Percentiles rank a stretch among this genome's conserved stretches.
phyloP scores from a whole-genome alignment of 192 early-diverging fungal species.

The Rhizophlyctis rosea region DNA sequence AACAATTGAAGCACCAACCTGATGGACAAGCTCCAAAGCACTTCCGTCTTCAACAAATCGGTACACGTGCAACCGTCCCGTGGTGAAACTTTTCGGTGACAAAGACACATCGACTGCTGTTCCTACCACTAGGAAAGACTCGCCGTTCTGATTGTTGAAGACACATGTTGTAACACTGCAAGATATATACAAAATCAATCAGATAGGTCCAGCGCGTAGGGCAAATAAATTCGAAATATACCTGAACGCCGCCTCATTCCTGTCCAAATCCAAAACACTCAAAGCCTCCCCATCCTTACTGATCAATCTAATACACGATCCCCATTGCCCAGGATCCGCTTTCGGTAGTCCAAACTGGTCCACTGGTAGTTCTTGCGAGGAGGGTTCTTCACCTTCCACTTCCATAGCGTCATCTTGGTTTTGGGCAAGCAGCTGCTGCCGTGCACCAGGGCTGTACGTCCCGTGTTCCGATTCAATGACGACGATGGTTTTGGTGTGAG shows the following conservation, averaged over 20 bases:
- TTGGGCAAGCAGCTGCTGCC: slow-evolving; percentile 36
- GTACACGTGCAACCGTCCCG: slow-evolving; percentile 74
- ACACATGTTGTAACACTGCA: slow-evolving; percentile 26
- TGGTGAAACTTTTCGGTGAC: slow-evolving; percentile 63
- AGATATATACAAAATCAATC: neutral
- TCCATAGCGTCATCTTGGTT: slow-evolving; percentile 30
- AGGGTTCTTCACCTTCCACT: slow-evolving; percentile 44
- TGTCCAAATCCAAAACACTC: slow-evolving; percentile 70
- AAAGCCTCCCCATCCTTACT: slow-evolving; percentile 69
- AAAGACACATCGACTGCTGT: slow-evolving; percentile 69
- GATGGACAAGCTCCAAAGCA: slow-evolving; percentile 75
- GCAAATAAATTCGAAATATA: slow-evolving; percentile 15
- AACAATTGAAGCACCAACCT: slow-evolving; percentile 24
- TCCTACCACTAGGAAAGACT: slow-evolving; percentile 79
- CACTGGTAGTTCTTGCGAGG: slow-evolving; percentile 59
- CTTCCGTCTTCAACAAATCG: slow-evolving; percentile 62
- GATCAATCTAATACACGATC: slow-evolving; percentile 76
- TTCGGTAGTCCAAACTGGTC: slow-evolving; percentile 78
- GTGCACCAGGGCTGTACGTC: slow-evolving; percentile 65
- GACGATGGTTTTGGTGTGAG: slow-evolving; percentile 76
- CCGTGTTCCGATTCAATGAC: slow-evolving; percentile 86
- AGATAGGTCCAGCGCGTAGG: neutral
- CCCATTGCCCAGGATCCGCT: slow-evolving; percentile 74
- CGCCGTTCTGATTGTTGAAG: slow-evolving; percentile 34
- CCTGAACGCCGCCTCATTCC: slow-evolving; percentile 83